Evolutionary conservation across 2,329 filamentous ascomycete species (phyloP).

Genomic region (Torrubiella hemipterigena): DNA sequence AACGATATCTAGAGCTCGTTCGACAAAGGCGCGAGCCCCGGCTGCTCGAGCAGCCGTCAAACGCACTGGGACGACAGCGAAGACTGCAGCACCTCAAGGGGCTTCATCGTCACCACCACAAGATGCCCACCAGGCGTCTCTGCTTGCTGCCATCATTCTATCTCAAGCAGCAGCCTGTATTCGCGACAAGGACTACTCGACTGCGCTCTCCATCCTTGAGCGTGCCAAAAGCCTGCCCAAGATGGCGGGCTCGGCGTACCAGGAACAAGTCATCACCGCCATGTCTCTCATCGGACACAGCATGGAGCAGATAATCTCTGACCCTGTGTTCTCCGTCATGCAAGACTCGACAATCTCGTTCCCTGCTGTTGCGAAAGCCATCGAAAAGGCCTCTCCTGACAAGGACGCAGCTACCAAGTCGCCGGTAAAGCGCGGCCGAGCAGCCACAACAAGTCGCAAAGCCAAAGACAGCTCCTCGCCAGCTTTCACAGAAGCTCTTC

Average conservation of each 20-base stretch:
- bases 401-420: constrained; percentile 22
- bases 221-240: constrained; percentile 32
- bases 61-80: constrained; percentile 9
- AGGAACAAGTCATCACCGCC: constrained; percentile 51
- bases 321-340: constrained; percentile 79
- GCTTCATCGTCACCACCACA: constrained; percentile 12
- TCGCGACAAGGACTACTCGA: constrained; percentile 40
- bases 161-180: constrained; percentile 32
- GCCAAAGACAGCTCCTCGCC: constrained; percentile 16
- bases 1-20: constrained; percentile 4
- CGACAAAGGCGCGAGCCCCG: constrained; percentile 7
- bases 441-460: constrained; percentile 9
- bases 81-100: constrained; percentile 10
- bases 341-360: constrained; percentile 89
- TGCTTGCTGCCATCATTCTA: constrained; percentile 22
- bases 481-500: constrained; percentile 46
- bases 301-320: constrained; percentile 59
- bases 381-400: constrained; percentile 26
- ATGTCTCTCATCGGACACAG: constrained; percentile 57
- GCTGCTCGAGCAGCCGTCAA: constrained; percentile 3
- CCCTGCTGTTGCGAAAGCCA: constrained; percentile 47
- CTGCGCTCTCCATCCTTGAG: constrained; percentile 44
- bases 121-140: constrained; percentile 22
- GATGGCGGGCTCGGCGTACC: constrained; percentile 22
- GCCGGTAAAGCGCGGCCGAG: constrained; percentile 19